phyloP scores from a whole-genome alignment of 169 alveolate species.

The Besnoitia besnoiti region DNA sequence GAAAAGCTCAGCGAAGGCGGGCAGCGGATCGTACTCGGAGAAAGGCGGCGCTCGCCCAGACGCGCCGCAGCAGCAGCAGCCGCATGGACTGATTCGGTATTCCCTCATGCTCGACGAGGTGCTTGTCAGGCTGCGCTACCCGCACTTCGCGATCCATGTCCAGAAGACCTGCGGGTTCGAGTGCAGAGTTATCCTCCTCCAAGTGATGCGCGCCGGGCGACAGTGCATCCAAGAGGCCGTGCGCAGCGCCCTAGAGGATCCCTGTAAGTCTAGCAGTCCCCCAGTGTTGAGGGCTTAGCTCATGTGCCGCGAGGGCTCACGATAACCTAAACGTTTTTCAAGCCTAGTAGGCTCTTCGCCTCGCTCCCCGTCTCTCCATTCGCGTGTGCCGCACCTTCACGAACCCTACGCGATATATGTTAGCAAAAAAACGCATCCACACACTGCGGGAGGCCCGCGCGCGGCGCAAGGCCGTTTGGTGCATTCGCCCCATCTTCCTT shows the following conservation, averaged over 20 bases:
- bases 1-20: neutral
- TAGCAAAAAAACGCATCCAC: too few relatives aligned
- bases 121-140: constrained; percentile 42
- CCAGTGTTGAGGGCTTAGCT: too few relatives aligned
- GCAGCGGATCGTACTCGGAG: neutral
- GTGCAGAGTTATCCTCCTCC: constrained; percentile 46
- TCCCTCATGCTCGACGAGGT: constrained; percentile 46
- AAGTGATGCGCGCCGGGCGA: constrained; percentile 56
- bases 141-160: constrained; percentile 34
- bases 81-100: constrained; percentile 52
- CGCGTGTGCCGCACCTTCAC: too few relatives aligned
- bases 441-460: too few relatives aligned
- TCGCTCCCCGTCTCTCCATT: too few relatives aligned
- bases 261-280: constrained; percentile 41
- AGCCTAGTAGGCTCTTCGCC: too few relatives aligned
- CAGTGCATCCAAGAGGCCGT: constrained; percentile 59
- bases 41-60: neutral
- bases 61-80: neutral
- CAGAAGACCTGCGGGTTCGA: constrained; percentile 44
- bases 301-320: too few relatives aligned
- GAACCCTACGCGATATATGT: too few relatives aligned
- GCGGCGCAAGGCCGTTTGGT: too few relatives aligned
- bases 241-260: constrained; percentile 31
- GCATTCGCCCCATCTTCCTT: too few relatives aligned
- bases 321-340: too few relatives aligned